Evolutionary conservation across 2,329 filamentous ascomycete genomes (phyloP).

Genomic region (Diaporthe sp.): DNA sequence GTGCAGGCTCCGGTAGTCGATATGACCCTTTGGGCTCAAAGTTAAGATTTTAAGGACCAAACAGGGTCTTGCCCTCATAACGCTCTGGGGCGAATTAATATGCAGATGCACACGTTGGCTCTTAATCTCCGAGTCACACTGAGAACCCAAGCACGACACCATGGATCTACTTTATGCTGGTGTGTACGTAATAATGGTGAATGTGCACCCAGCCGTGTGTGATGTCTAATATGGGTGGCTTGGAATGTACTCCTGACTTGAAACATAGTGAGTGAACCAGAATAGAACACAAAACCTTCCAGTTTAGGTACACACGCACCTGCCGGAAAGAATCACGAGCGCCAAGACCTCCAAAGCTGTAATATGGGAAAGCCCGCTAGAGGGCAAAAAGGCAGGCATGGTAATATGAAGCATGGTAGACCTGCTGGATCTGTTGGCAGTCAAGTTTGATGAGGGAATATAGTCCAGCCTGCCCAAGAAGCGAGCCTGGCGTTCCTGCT

Average conservation of each 20-base stretch:
- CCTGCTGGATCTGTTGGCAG: neutral
- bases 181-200: neutral
- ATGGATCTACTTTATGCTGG: neutral
- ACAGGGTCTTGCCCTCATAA: neutral
- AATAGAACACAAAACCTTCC: neutral
- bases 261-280: neutral
- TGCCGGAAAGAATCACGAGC: neutral
- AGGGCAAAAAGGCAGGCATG: too few species aligned
- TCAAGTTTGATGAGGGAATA: neutral
- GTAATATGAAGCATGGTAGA: neutral
- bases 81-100: neutral
- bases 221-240: neutral
- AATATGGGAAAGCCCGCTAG: neutral
- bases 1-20: neutral
- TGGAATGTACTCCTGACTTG: neutral
- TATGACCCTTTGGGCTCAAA: neutral
- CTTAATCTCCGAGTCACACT: neutral
- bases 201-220: neutral
- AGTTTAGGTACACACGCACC: neutral
- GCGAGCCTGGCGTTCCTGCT: neutral
- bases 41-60: neutral
- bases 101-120: neutral
- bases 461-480: neutral
- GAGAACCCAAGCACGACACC: neutral
- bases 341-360: neutral